Base-by-base conservation (phyloP, 2,329 filamentous ascomycete genomes). In the Penicillium concentricum region DNA sequence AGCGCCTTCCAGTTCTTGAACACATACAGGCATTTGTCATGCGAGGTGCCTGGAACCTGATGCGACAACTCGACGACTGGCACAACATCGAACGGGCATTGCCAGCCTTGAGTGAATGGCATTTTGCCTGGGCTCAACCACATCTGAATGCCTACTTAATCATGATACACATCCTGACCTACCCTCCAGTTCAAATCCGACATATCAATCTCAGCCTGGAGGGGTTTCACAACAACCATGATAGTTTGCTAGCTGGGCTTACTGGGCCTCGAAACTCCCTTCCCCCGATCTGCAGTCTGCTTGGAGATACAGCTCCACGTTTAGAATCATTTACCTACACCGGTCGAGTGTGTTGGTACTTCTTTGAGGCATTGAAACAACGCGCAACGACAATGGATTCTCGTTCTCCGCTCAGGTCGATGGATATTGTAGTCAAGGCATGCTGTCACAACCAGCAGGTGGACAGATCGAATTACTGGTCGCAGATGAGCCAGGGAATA, bases 31-130 rank as follows among this genome's bases (percentile, higher is more conserved):
- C 87, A 0, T 79, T 91, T 20, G 83, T 91, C 42, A 87, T 88
- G 72, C 86, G 88, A 65, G 88, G 88, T 7, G 87, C 90, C 63
- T 92, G 88, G 88, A 91, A 91, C 67, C 79, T 91, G 28, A 87
- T 90, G 71, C 80, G 88, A 45, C 78, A 81, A 16, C 76, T 83
- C 42, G 75, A 78, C 18, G 87, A 91, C 70, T 91, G 89, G 73
- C 74, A 79, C 54, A 80, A 79, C 50, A 81, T 92, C 48, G 78
- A 84, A 20, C 72, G 75, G 13, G 87, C 87, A 5, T 70, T 91
- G 42, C 89, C 89, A 1, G 86, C 84, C 59, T 74, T 91, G 16
- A 76, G 71, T n/a, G 81, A 82, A 66, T 81, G 78, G 76, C 78
- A 82, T 61, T 80, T 77, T 59, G 73, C 75, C 32, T 82, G 81